Percentiles rank a stretch among this genome's conserved stretches.
phyloP scores from a whole-genome alignment of 2,329 filamentous ascomycete genomes.

The Nothophaeocryptopus gaeumannii region DNA sequence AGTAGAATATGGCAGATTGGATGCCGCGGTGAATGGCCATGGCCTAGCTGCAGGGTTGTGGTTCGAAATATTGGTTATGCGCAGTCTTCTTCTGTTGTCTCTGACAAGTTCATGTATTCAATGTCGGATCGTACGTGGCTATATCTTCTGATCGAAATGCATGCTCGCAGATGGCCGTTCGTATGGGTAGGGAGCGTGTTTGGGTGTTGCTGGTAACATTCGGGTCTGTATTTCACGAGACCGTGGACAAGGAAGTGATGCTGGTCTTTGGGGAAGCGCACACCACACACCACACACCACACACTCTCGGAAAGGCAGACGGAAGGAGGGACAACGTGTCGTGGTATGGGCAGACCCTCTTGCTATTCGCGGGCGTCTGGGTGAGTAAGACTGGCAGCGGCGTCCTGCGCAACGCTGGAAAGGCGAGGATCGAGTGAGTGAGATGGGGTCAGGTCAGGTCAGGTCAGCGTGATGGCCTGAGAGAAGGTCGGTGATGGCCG shows the following conservation, averaged over 20 bases:
- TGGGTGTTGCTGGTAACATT: background rate
- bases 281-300: background rate
- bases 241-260: background rate
- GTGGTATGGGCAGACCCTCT: conserved; percentile 1
- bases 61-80: background rate
- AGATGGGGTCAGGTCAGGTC: too few species aligned
- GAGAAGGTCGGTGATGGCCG: background rate
- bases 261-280: background rate
- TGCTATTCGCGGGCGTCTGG: background rate
- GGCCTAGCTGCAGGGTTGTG: conserved; percentile 4
- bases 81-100: background rate
- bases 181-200: conserved; percentile 3
- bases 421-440: background rate
- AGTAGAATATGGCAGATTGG: conserved; percentile 75
- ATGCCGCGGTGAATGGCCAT: conserved; percentile 48
- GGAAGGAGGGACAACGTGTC: conserved; percentile 1
- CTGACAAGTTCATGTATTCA: conserved; percentile 12
- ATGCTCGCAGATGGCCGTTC: conserved; percentile 1
- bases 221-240: background rate
- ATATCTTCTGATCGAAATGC: conserved; percentile 6
- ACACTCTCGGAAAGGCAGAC: background rate
- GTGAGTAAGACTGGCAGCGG: background rate
- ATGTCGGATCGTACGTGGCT: conserved; percentile 1
- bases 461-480: background rate
- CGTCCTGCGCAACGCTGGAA: conserved; percentile 1